Conservation (phyloP, 257 asterid species). For the Solanum commersonii region DNA sequence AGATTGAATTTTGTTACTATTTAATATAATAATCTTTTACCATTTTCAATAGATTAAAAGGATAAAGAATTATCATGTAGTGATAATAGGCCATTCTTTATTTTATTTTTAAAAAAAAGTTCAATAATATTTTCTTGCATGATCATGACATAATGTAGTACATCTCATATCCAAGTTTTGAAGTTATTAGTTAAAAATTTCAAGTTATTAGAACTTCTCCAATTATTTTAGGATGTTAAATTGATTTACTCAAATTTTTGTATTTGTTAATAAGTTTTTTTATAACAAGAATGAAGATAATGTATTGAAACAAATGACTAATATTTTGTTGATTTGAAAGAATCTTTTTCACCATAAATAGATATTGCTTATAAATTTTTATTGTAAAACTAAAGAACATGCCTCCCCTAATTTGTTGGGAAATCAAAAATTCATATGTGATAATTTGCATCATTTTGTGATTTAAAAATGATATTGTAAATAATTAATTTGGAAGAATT, state of each 20-base stretch:
- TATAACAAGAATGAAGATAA: background rate
- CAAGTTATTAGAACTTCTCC: background rate
- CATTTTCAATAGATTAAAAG: too few relatives aligned
- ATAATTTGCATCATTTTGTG: too few relatives aligned
- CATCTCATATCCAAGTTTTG: background rate
- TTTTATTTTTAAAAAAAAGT: too few relatives aligned
- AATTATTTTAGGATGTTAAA: background rate
- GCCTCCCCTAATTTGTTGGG: background rate
- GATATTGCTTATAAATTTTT: background rate
- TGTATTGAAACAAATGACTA: background rate
- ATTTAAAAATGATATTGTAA: too few relatives aligned
- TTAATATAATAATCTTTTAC: too few relatives aligned
- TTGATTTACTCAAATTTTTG: background rate
- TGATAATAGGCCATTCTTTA: too few relatives aligned
- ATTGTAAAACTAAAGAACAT: background rate
- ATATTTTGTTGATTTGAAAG: background rate
- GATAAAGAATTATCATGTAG: too few relatives aligned
- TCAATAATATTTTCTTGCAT: too few relatives aligned
- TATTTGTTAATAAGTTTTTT: background rate
- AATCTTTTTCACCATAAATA: background rate
- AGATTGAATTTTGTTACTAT: too few relatives aligned
- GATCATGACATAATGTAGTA: too few relatives aligned
- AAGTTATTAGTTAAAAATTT: background rate
- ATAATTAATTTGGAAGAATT: too few relatives aligned
- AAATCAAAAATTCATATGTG: background rate